Conservation (phyloP, 495 filamentous ascomycete genomes). For the Achaetomiella virescens region DNA sequence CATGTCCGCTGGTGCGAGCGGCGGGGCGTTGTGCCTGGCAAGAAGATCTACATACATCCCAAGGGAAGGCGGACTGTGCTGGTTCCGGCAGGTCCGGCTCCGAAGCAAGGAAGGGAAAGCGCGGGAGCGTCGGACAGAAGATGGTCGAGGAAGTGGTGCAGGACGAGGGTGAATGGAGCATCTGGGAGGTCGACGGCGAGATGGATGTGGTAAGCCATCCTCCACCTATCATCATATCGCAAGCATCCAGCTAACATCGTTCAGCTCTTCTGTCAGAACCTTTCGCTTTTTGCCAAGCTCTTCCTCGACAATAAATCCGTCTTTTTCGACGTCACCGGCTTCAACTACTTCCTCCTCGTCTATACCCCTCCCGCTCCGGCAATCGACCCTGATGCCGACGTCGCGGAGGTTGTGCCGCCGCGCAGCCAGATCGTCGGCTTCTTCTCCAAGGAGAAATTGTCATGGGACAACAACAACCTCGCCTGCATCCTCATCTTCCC, state of each 20-base stretch:
- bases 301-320: slow-evolving; percentile 98
- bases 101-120: slow-evolving; percentile 41
- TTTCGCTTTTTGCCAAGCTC: slow-evolving; percentile 94
- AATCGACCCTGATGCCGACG: slow-evolving; percentile 18
- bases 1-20: slow-evolving; percentile 41
- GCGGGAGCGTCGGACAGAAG: slow-evolving; percentile 35
- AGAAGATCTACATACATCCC: slow-evolving; percentile 46
- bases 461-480: slow-evolving; percentile 97
- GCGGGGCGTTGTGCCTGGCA: slow-evolving; percentile 34
- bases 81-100: slow-evolving; percentile 19
- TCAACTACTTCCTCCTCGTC: slow-evolving; percentile 89
- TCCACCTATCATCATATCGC: neutral
- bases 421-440: slow-evolving; percentile 72
- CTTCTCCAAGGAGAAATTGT: slow-evolving; percentile 97
- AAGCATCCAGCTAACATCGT: neutral
- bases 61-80: slow-evolving; percentile 32
- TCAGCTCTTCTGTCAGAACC: slow-evolving; percentile 87
- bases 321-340: slow-evolving; percentile 92
- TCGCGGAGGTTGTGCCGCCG: slow-evolving; percentile 9
- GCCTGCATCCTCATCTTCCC: slow-evolving; percentile 96
- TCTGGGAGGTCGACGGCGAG: slow-evolving; percentile 92
- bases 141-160: slow-evolving; percentile 54
- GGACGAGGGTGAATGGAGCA: slow-evolving; percentile 48
- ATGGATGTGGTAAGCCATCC: slow-evolving; percentile 56
- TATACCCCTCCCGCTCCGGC: slow-evolving; percentile 47